A percentile compares a stretch with the other conserved stretches of the same genome.
These are phyloP conservation scores for Euphorbia peplus DNA, from an alignment of 345 rosid genomes.

Conservation along the genomic window DNA sequence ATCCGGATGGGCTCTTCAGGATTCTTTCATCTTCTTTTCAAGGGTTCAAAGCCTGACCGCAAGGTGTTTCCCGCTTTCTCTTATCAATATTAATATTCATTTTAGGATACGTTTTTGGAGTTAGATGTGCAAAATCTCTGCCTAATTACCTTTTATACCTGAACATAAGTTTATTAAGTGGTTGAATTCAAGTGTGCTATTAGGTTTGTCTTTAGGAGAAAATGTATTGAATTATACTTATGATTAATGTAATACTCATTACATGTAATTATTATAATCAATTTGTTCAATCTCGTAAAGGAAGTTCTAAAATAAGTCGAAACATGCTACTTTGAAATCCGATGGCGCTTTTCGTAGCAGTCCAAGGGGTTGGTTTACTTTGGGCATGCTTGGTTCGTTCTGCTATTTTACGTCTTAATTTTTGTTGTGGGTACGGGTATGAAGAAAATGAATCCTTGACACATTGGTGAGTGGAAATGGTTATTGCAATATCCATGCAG, in stretches of 20 bases:
- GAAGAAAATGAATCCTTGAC: too few relatives aligned
- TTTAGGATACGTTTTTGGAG: not conserved
- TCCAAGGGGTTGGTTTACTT: too few relatives aligned
- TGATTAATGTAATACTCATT: not conserved
- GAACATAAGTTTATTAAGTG: not conserved
- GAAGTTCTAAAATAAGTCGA: not conserved
- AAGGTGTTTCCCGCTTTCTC: too few relatives aligned
- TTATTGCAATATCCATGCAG: too few relatives aligned
- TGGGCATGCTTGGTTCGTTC: too few relatives aligned
- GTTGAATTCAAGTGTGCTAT: not conserved
- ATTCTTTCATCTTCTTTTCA: slow-evolving; percentile 79
- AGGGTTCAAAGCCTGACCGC: slow-evolving; percentile 33
- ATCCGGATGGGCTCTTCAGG: slow-evolving; percentile 91
- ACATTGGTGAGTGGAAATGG: too few relatives aligned
- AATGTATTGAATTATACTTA: not conserved
- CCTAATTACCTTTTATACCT: not conserved
- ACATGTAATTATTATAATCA: not conserved
- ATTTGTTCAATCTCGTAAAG: not conserved
- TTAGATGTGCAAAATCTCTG: not conserved
- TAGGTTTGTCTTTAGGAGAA: not conserved
- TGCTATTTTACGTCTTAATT: too few relatives aligned
- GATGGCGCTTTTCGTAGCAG: too few relatives aligned
- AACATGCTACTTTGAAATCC: too few relatives aligned
- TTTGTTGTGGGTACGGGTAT: too few relatives aligned
- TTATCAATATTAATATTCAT: too few relatives aligned